These are phyloP conservation scores for Talaromyces sp. DNA, from an alignment of 2,329 filamentous ascomycete genomes.

Conservation along the genomic window DNA sequence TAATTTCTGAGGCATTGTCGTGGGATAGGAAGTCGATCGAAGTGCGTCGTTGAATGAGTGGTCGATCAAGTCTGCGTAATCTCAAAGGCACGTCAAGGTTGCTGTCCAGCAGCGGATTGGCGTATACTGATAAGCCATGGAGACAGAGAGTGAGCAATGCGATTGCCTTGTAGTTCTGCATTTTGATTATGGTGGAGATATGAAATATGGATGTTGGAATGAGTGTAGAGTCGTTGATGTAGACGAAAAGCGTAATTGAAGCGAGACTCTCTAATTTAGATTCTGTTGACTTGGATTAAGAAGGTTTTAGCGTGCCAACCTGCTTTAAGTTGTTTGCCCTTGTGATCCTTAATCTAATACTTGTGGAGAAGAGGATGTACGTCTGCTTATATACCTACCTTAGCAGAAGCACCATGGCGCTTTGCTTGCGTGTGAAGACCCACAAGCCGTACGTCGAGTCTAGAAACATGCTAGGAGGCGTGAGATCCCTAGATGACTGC, in stretches of 20 bases:
- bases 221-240: background rate
- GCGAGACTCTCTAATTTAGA: background rate
- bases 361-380: background rate
- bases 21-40: background rate
- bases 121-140: constrained; percentile 8
- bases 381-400: constrained; percentile 3
- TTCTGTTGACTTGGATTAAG: background rate
- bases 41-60: background rate
- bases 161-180: constrained; percentile 4
- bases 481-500: background rate
- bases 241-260: background rate
- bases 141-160: constrained; percentile 2
- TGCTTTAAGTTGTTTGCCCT: background rate
- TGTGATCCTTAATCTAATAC: background rate
- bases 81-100: constrained; percentile 8
- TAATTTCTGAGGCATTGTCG: background rate
- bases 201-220: background rate
- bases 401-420: background rate
- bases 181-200: background rate
- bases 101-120: background rate
- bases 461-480: background rate
- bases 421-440: background rate
- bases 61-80: background rate
- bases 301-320: background rate
- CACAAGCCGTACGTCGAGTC: background rate